phyloP scores from a whole-genome alignment of 768 basidiomycete genomes.

The Leccinum subgranulosum region DNA sequence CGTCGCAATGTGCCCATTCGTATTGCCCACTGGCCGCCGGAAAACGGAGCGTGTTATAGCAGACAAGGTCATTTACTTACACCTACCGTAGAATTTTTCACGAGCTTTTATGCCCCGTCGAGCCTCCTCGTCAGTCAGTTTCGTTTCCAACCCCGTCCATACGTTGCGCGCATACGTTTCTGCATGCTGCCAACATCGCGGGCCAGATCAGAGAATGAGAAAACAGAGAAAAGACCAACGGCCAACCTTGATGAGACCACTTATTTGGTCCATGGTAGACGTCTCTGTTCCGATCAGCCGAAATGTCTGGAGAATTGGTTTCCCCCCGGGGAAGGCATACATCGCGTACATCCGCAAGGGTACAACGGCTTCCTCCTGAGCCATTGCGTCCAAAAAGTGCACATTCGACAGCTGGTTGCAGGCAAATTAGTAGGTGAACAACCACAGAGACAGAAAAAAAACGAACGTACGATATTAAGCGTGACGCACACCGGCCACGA shows the following conservation, averaged over 20 bases:
- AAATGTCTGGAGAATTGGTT: constrained; percentile 56
- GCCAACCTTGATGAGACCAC: constrained; percentile 53
- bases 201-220: constrained; percentile 38
- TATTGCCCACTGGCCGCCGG: background rate
- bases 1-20: background rate
- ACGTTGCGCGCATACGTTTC: constrained; percentile 62
- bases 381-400: constrained; percentile 73
- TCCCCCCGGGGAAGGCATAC: constrained; percentile 52
- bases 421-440: background rate
- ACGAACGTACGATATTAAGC: constrained; percentile 62
- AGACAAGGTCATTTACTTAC: background rate
- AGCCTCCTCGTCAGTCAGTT: constrained; percentile 62
- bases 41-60: background rate
- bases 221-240: background rate
- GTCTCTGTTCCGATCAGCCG: constrained; percentile 64
- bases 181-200: constrained; percentile 51
- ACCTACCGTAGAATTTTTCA: constrained; percentile 42
- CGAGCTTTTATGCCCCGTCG: constrained; percentile 59
- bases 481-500: constrained; percentile 77
- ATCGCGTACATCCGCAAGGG: constrained; percentile 58
- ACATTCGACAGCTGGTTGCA: constrained; percentile 47
- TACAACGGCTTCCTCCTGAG: constrained; percentile 67
- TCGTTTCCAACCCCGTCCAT: constrained; percentile 54
- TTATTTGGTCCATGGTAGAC: constrained; percentile 45
- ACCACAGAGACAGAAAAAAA: background rate